Evolutionary conservation across 2,329 filamentous ascomycete genomes (phyloP).

Genomic region (Sclerotiophoma versabilis): DNA sequence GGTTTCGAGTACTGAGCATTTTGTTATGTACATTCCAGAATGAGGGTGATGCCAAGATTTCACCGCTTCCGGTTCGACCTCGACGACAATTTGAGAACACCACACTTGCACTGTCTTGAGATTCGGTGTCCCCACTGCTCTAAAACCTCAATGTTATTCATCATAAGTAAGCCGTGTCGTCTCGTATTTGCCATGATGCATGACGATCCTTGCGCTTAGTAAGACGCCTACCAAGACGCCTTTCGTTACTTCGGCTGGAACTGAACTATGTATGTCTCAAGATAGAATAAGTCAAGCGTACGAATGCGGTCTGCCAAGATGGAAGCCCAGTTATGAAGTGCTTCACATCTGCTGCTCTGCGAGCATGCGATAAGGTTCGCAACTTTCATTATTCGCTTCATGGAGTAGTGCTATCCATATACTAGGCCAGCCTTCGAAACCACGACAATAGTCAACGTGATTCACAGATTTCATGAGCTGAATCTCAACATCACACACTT

Average conservation of each 20-base stretch:
- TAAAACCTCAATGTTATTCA: not conserved
- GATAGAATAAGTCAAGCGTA: not conserved
- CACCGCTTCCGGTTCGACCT: not conserved
- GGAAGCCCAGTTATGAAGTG: not conserved
- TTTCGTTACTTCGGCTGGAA: not conserved
- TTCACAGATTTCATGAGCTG: not conserved
- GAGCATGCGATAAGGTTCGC: not conserved
- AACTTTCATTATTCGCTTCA: not conserved
- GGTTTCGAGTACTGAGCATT: not conserved
- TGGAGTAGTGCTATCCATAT: not conserved
- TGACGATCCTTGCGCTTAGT: not conserved
- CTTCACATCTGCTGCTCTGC: not conserved
- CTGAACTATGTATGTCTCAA: not conserved
- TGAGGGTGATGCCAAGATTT: not conserved
- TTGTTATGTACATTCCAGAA: not conserved
- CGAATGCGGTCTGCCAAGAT: constrained; percentile 1
- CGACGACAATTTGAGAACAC: not conserved
- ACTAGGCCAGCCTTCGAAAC: not conserved
- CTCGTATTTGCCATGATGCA: not conserved
- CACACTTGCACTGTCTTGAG: not conserved
- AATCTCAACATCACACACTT: not conserved
- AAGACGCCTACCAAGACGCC: not conserved
- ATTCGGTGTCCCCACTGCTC: not conserved
- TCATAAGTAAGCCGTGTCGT: not conserved
- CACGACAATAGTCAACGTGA: not conserved